Evolutionary conservation across 2,329 filamentous ascomycete species (phyloP).

Genomic region (Penicillium sp.): DNA sequence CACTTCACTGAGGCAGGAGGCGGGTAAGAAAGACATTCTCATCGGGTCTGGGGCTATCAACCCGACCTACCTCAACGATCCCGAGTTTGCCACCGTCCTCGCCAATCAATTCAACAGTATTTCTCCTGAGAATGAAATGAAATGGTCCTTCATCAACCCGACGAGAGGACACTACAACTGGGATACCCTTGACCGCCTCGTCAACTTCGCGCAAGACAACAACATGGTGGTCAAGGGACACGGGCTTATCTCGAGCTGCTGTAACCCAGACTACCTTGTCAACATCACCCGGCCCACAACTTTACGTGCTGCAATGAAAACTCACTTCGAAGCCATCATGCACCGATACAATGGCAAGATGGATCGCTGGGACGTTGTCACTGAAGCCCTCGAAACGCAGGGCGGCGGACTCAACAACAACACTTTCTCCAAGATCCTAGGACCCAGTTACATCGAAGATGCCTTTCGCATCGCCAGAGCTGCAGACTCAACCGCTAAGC

Average conservation of each 20-base stretch:
- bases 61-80: background rate
- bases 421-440: slow-evolving; percentile 2
- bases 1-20: background rate
- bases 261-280: slow-evolving; percentile 8
- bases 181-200: slow-evolving; percentile 7
- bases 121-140: slow-evolving; percentile 12
- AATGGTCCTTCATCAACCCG: slow-evolving; percentile 8
- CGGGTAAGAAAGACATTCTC: background rate
- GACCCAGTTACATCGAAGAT: slow-evolving; percentile 5
- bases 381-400: slow-evolving; percentile 4
- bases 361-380: slow-evolving; percentile 12
- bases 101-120: slow-evolving; percentile 10
- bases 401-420: slow-evolving; percentile 1
- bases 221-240: slow-evolving; percentile 8
- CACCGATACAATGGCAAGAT: slow-evolving; percentile 7
- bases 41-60: background rate
- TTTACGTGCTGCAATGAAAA: slow-evolving; percentile 5
- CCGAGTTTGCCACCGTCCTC: slow-evolving; percentile 4
- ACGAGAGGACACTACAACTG: slow-evolving; percentile 12
- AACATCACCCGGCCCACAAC: slow-evolving; percentile 7
- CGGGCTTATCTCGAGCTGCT: slow-evolving; percentile 13
- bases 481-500: slow-evolving; percentile 5
- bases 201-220: slow-evolving; percentile 4
- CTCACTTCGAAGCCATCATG: slow-evolving; percentile 11
- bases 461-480: slow-evolving; percentile 9